Evolutionary conservation across 1,284 basidiomycete species (phyloP).

Genomic region (Ceratobasidium papillatum): DNA sequence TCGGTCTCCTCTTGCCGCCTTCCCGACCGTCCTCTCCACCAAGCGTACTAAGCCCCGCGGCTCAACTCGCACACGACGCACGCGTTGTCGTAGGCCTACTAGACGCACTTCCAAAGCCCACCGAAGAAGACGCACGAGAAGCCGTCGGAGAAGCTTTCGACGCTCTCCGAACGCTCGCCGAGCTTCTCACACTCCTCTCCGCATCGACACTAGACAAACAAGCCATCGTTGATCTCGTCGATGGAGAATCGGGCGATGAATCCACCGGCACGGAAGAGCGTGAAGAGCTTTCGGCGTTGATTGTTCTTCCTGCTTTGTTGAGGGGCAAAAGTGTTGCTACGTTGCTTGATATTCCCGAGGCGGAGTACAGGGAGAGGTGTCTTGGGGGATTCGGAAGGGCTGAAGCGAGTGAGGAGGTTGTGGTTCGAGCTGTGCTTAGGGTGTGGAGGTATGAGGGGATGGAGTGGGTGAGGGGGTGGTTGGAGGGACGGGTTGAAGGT

Average conservation of each 20-base stretch:
- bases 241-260: slow-evolving; percentile 54
- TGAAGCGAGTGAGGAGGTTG: slow-evolving; percentile 70
- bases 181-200: slow-evolving; percentile 51
- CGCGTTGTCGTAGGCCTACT: slow-evolving; percentile 53
- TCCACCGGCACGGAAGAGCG: not conserved
- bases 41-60: not conserved
- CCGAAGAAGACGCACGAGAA: slow-evolving; percentile 65
- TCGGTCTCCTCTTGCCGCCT: slow-evolving; percentile 60
- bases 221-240: slow-evolving; percentile 53
- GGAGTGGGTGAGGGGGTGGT: slow-evolving; percentile 40
- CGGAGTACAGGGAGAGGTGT: slow-evolving; percentile 70
- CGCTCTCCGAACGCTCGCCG: slow-evolving; percentile 59
- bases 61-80: slow-evolving; percentile 27
- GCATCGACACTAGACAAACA: slow-evolving; percentile 60
- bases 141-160: slow-evolving; percentile 79
- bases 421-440: slow-evolving; percentile 55
- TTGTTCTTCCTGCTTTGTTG: slow-evolving; percentile 72
- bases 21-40: slow-evolving; percentile 71
- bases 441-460: not conserved
- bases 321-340: slow-evolving; percentile 55
- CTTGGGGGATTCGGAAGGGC: slow-evolving; percentile 76
- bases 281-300: slow-evolving; percentile 69
- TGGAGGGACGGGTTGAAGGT: slow-evolving; percentile 32
- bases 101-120: slow-evolving; percentile 67
- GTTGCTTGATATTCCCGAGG: slow-evolving; percentile 66